Evolutionary conservation across 768 basidiomycete species (phyloP).

Genomic region (Paxillus ammoniavirescens): DNA sequence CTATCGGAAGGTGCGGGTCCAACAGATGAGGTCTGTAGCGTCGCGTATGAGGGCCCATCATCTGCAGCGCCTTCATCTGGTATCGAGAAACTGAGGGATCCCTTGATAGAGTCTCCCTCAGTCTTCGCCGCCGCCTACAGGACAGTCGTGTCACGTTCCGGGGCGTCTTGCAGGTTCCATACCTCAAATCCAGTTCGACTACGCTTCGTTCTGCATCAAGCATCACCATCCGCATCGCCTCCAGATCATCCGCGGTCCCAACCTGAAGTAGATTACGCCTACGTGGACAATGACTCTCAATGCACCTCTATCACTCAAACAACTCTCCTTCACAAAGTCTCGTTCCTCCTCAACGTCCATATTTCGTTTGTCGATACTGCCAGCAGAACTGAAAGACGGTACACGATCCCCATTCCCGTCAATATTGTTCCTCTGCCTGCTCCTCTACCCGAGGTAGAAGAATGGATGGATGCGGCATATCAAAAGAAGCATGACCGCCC

Average conservation of each 20-base stretch:
- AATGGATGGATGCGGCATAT: constrained; percentile 70
- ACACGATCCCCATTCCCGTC: constrained; percentile 66
- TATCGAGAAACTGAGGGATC: constrained; percentile 32
- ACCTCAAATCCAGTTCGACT: constrained; percentile 68
- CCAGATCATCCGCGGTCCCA: constrained; percentile 44
- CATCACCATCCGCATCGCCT: constrained; percentile 49
- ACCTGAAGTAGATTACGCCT: constrained; percentile 41
- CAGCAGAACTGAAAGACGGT: constrained; percentile 64
- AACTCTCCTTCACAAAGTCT: constrained; percentile 80
- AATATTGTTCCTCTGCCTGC: constrained; percentile 72
- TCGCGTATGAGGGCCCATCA: constrained; percentile 31
- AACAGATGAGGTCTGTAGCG: constrained; percentile 13
- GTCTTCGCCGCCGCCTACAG: constrained; percentile 44
- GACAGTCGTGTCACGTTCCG: constrained; percentile 74
- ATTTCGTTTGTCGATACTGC: constrained; percentile 75
- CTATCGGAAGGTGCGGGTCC: constrained; percentile 16
- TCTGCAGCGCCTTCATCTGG: constrained; percentile 21
- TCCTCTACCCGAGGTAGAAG: constrained; percentile 77
- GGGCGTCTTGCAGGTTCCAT: constrained; percentile 91
- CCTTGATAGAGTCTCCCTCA: constrained; percentile 40
- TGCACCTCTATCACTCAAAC: constrained; percentile 77
- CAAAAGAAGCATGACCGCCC: constrained; percentile 87
- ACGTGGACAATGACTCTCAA: constrained; percentile 57
- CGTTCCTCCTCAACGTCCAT: constrained; percentile 72
- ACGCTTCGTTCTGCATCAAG: constrained; percentile 77